Evolutionary conservation across 305 asterid species (phyloP).

Genomic region (Fraxinus velutina): DNA sequence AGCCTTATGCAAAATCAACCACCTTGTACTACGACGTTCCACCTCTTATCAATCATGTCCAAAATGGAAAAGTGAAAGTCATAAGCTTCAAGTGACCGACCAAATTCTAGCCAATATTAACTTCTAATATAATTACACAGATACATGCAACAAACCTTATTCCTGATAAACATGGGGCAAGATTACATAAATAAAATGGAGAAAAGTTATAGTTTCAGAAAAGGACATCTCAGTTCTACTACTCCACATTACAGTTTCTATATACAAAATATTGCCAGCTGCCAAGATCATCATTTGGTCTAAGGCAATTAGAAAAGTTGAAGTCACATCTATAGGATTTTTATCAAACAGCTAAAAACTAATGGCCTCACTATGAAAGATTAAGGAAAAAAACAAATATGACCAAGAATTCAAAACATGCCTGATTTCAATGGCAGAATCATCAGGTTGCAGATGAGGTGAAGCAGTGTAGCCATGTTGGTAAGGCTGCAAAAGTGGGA

Average conservation of each 20-base stretch:
- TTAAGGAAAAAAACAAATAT: not conserved
- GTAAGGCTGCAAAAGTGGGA: constrained; percentile 34
- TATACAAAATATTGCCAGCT: not conserved
- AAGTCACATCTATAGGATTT: not conserved
- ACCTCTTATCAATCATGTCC: not conserved
- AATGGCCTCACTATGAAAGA: not conserved
- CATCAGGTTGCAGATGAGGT: constrained; percentile 35
- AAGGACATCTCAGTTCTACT: not conserved
- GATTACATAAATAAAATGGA: not conserved
- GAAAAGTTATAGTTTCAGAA: not conserved
- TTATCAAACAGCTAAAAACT: not conserved
- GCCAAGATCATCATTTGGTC: not conserved
- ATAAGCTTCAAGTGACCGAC: not conserved
- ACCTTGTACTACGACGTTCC: not conserved
- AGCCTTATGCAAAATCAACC: not conserved
- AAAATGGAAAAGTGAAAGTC: not conserved
- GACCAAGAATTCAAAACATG: constrained; percentile 9
- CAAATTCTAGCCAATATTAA: not conserved
- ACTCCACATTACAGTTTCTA: not conserved
- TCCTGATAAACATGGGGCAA: not conserved
- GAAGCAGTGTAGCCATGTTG: constrained; percentile 55
- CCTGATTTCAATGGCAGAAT: constrained; percentile 43
- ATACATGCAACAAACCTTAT: not conserved
- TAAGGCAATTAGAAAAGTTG: not conserved
- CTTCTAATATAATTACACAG: not conserved